These are phyloP conservation scores for Moesziomyces sp. DNA, from an alignment of 1,284 basidiomycete genomes.

Conservation along the genomic window DNA sequence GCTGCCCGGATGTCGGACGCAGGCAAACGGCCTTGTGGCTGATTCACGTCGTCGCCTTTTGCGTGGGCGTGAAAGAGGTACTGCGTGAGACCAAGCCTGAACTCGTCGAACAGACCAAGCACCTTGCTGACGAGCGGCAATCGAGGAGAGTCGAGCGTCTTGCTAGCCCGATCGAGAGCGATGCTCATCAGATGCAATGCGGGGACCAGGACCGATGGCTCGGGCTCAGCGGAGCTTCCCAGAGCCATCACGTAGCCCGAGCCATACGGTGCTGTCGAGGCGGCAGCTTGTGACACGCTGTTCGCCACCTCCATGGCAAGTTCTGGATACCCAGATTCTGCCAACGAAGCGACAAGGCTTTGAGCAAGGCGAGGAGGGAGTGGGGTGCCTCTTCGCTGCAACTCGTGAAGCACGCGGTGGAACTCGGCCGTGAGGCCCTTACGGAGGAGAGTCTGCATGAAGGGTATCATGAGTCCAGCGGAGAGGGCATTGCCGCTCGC, in stretches of 20 bases:
- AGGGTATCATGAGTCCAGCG: conserved; percentile 17
- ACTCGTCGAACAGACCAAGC: conserved; percentile 41
- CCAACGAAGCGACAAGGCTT: conserved; percentile 30
- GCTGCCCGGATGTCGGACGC: conserved; percentile 19
- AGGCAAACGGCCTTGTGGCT: background rate
- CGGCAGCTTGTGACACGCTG: conserved; percentile 12
- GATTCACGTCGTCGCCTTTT: background rate
- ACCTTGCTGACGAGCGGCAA: conserved; percentile 11
- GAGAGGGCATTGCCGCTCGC: conserved; percentile 35
- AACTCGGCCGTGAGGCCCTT: conserved; percentile 16
- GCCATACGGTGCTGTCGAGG: background rate
- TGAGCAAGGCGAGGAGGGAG: conserved; percentile 29
- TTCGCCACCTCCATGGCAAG: conserved; percentile 34
- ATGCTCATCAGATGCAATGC: conserved; percentile 37
- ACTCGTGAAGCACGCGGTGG: conserved; percentile 27
- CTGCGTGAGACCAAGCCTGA: conserved; percentile 36
- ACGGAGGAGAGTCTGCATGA: conserved; percentile 24
- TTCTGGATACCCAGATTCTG: conserved; percentile 38
- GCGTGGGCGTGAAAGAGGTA: conserved; percentile 11
- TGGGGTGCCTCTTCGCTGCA: conserved; percentile 17
- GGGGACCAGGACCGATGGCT: conserved; percentile 9
- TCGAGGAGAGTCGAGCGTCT: background rate
- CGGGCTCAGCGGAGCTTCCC: background rate
- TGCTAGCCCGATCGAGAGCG: conserved; percentile 39
- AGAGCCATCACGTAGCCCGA: background rate